phyloP scores from a whole-genome alignment of 1,139 yeast genomes.

The Yamadazyma pseudoaaseri region DNA sequence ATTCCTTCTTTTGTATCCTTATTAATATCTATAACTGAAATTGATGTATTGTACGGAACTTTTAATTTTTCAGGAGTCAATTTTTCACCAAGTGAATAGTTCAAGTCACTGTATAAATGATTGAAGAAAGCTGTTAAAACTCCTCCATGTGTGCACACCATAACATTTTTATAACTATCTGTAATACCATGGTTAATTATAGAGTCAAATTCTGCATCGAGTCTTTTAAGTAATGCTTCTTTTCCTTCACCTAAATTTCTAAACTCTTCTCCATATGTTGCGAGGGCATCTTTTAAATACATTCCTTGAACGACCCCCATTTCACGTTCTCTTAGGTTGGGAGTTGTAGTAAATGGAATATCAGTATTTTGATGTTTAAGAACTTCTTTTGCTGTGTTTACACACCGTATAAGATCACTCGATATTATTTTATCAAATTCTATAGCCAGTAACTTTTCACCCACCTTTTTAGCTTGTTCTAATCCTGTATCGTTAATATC shows the following conservation, averaged over 20 bases:
- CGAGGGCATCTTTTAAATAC: constrained; percentile 64
- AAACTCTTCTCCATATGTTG: constrained; percentile 34
- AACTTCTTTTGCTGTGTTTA: constrained; percentile 48
- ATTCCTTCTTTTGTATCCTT: constrained; percentile 35
- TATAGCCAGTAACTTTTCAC: constrained; percentile 34
- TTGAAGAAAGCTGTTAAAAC: constrained; percentile 64
- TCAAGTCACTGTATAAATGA: constrained; percentile 37
- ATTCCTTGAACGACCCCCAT: constrained; percentile 83
- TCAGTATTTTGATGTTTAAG: constrained; percentile 24
- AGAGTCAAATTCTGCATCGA: constrained; percentile 47
- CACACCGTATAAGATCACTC: constrained; percentile 64
- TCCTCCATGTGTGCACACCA: constrained; percentile 85
- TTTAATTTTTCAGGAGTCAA: constrained; percentile 44
- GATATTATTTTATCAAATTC: constrained; percentile 52
- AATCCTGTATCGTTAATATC: constrained; percentile 58
- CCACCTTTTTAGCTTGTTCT: constrained; percentile 55
- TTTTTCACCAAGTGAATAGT: constrained; percentile 35
- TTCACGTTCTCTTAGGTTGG: constrained; percentile 64
- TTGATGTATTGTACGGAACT: constrained; percentile 73
- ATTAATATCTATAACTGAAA: constrained; percentile 59
- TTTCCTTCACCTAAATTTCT: constrained; percentile 55
- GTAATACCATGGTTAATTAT: constrained; percentile 38
- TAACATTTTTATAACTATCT: constrained; percentile 44
- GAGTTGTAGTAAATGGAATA: constrained; percentile 21
- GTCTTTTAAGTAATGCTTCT: constrained; percentile 46